Evolutionary conservation across 805 yeast species (phyloP).

Genomic region (Diddensiella transvaalensis): DNA sequence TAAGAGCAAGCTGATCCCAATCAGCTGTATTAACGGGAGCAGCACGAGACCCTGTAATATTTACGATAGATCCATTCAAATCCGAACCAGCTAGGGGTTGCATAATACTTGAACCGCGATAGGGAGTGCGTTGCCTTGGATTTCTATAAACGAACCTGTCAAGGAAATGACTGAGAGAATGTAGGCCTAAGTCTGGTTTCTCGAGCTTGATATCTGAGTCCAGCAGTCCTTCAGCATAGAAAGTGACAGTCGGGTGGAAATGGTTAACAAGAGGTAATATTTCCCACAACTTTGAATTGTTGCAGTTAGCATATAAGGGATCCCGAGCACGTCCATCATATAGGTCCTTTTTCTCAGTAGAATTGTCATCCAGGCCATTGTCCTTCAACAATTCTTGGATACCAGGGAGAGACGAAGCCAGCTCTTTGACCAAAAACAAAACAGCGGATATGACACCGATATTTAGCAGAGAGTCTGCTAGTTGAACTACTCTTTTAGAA

Average conservation of each 20-base stretch:
- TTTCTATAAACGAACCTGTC: constrained; percentile 94
- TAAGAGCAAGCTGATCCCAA: constrained; percentile 62
- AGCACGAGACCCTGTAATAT: constrained; percentile 19
- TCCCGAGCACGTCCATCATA: constrained; percentile 91
- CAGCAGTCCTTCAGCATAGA: constrained; percentile 55
- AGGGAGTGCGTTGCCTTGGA: constrained; percentile 68
- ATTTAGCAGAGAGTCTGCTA: constrained; percentile 80
- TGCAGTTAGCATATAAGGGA: constrained; percentile 88
- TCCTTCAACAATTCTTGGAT: constrained; percentile 59
- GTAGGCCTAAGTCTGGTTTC: constrained; percentile 89
- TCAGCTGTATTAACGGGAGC: constrained; percentile 79
- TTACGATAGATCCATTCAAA: constrained; percentile 41
- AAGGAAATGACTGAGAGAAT: constrained; percentile 82
- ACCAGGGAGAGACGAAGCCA: constrained; percentile 61
- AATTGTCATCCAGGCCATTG: constrained; percentile 33
- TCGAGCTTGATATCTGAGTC: constrained; percentile 37
- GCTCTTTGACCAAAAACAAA: constrained; percentile 66
- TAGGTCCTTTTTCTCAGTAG: constrained; percentile 25
- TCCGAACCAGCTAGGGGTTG: constrained; percentile 84
- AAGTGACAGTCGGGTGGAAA: constrained; percentile 87
- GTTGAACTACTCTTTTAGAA: constrained; percentile 83
- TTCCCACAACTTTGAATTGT: constrained; percentile 83
- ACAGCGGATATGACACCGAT: constrained; percentile 86
- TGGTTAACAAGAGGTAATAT: constrained; percentile 66
- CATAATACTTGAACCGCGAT: constrained; percentile 88